Evolutionary conservation across 2,329 filamentous ascomycete genomes (phyloP).

Genomic region (Aspergillus sp.): DNA sequence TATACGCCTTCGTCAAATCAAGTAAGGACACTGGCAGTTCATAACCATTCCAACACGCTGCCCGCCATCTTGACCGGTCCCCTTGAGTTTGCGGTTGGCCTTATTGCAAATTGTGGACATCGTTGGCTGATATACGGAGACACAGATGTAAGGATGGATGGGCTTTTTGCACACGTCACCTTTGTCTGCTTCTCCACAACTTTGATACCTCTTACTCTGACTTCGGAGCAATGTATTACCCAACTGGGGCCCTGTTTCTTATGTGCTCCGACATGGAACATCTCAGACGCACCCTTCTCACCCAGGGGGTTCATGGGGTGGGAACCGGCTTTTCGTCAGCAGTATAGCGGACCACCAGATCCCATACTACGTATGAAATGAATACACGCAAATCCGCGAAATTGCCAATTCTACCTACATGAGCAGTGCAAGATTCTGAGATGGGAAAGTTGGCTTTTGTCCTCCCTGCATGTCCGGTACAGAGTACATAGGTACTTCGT

Average conservation of each 20-base stretch:
- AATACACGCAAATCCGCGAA: constrained; percentile 5
- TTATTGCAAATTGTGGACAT: constrained; percentile 16
- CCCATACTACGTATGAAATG: constrained; percentile 3
- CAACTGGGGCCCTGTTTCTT: neutral
- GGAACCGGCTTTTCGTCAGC: constrained; percentile 8
- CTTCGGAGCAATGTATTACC: neutral
- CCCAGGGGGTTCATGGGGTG: neutral
- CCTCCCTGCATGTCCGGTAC: neutral
- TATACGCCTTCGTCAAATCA: neutral
- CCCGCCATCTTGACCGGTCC: constrained; percentile 13
- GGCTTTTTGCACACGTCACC: constrained; percentile 4
- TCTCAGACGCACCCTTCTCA: neutral
- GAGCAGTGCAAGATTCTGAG: no score
- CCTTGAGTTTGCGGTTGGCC: constrained; percentile 18
- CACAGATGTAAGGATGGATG: constrained; percentile 6
- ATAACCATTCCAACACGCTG: neutral
- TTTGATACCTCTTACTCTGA: neutral
- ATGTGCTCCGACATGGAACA: neutral
- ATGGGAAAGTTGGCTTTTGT: neutral
- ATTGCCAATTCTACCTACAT: neutral
- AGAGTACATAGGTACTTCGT: constrained; percentile 1
- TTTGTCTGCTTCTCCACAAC: constrained; percentile 5
- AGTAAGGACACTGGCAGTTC: constrained; percentile 1
- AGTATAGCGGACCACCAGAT: constrained; percentile 2
- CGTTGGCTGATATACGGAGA: constrained; percentile 12